Percentiles rank a stretch among this genome's conserved stretches.
Conservation (phyloP, 176 grass and related monocot species). For the Coix lacrymajobi region DNA sequence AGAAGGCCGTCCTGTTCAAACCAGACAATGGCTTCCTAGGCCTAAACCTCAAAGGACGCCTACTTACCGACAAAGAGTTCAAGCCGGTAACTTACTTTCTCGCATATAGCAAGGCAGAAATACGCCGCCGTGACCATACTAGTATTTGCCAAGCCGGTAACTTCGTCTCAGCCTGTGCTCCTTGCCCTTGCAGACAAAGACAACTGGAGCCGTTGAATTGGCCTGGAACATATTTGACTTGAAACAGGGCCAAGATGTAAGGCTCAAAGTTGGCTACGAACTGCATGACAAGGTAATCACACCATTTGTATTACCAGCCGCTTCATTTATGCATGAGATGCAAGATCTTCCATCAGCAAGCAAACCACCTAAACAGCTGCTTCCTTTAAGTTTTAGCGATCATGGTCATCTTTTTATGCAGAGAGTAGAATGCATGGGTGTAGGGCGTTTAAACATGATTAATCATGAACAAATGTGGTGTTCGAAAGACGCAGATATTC, state of each 20-base stretch:
- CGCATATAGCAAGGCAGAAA: background rate
- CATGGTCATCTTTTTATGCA: background rate
- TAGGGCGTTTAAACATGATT: background rate
- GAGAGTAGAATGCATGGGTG: background rate
- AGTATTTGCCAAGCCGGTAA: conserved; percentile 62
- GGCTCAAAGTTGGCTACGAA: conserved; percentile 82
- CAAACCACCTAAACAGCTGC: background rate
- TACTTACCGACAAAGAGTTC: conserved; percentile 49
- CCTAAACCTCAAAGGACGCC: conserved; percentile 61
- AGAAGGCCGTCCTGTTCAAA: conserved; percentile 56
- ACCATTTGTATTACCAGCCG: background rate
- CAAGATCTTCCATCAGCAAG: background rate
- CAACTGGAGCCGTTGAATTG: conserved; percentile 50
- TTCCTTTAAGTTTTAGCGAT: background rate
- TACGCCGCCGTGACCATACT: too few species aligned
- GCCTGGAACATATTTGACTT: conserved; percentile 81
- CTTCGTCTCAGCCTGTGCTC: background rate
- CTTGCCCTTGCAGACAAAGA: conserved; percentile 37
- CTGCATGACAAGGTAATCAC: conserved; percentile 49
- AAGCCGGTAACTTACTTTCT: conserved; percentile 37
- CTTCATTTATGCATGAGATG: background rate
- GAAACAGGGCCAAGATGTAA: conserved; percentile 75
- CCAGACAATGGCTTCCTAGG: conserved; percentile 26
- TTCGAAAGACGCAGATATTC: background rate
- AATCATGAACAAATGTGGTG: background rate